phyloP scores from a whole-genome alignment of 1,284 basidiomycete genomes.

The Agroathelia rolfsii region DNA sequence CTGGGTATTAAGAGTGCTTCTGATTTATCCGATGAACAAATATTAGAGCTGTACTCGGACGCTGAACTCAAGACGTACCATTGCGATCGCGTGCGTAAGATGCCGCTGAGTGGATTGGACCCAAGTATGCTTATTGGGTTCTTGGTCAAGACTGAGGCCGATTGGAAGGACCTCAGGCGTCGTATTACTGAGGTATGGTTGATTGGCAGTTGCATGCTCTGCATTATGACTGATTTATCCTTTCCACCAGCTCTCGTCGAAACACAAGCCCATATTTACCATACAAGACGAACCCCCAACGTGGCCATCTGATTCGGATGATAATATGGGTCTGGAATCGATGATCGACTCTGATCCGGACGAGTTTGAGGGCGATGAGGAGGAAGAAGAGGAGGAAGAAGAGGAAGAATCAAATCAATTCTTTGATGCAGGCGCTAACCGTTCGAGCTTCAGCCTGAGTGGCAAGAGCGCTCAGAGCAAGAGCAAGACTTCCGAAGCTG shows the following conservation, averaged over 20 bases:
- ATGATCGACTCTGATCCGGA: constrained; percentile 74
- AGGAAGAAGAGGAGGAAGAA: constrained; percentile 27
- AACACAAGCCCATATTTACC: constrained; percentile 70
- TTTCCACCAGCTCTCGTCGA: constrained; percentile 32
- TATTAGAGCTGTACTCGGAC: constrained; percentile 52
- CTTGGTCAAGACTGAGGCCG: constrained; percentile 69
- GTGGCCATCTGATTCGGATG: constrained; percentile 70
- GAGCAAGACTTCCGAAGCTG: constrained; percentile 39
- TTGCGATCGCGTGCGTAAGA: constrained; percentile 87
- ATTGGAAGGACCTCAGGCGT: constrained; percentile 76
- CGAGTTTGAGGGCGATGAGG: constrained; percentile 47
- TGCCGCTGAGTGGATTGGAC: constrained; percentile 85
- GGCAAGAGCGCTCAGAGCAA: constrained; percentile 24
- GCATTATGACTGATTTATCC: constrained; percentile 10
- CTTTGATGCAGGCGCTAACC: constrained; percentile 36
- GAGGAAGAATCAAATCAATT: constrained; percentile 28
- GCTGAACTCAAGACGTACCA: constrained; percentile 83
- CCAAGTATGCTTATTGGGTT: constrained; percentile 97
- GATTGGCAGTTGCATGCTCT: neutral
- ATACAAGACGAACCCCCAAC: constrained; percentile 79
- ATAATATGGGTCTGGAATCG: constrained; percentile 71
- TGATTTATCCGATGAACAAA: no score
- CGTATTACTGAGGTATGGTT: constrained; percentile 61
- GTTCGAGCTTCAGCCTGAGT: no score
- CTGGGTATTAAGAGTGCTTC: no score